A percentile compares a stretch with the other conserved stretches of the same genome.
phyloP scores from a whole-genome alignment of 2,329 filamentous ascomycete genomes.

The Monosporascus sp. region DNA sequence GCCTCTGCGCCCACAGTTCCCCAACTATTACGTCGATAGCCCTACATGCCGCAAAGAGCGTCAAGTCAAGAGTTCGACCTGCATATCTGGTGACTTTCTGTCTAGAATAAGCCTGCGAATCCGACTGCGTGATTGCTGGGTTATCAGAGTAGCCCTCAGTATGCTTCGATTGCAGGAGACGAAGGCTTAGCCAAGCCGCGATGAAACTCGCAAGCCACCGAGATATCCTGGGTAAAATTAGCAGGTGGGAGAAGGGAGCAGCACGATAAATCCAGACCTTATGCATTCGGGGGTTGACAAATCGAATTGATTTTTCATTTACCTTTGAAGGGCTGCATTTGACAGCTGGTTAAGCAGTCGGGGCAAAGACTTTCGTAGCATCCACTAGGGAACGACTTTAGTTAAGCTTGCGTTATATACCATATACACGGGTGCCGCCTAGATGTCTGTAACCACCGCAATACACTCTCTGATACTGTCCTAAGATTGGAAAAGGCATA shows the following conservation, averaged over 20 bases:
- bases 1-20: constrained; percentile 54
- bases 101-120: constrained; percentile 12
- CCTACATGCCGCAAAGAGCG: constrained; percentile 68
- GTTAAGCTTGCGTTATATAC: not conserved
- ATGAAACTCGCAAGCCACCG: constrained; percentile 54
- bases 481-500: constrained; percentile 1
- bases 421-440: too few species aligned
- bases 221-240: constrained; percentile 38
- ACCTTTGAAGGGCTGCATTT: constrained; percentile 26
- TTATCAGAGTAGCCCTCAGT: constrained; percentile 37
- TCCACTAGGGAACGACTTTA: constrained; percentile 9
- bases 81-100: constrained; percentile 34
- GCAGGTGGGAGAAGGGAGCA: constrained; percentile 5
- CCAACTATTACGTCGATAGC: constrained; percentile 68
- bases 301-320: constrained; percentile 9
- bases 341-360: constrained; percentile 17
- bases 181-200: constrained; percentile 51
- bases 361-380: constrained; percentile 19
- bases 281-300: constrained; percentile 3
- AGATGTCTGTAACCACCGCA: too few species aligned
- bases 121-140: constrained; percentile 23
- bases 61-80: constrained; percentile 75
- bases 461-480: not conserved
- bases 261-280: too few species aligned
- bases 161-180: constrained; percentile 51